Percentiles rank a stretch among this genome's conserved stretches.
phyloP scores from a whole-genome alignment of 2,329 filamentous ascomycete genomes.

The Blumeriella jaapii region DNA sequence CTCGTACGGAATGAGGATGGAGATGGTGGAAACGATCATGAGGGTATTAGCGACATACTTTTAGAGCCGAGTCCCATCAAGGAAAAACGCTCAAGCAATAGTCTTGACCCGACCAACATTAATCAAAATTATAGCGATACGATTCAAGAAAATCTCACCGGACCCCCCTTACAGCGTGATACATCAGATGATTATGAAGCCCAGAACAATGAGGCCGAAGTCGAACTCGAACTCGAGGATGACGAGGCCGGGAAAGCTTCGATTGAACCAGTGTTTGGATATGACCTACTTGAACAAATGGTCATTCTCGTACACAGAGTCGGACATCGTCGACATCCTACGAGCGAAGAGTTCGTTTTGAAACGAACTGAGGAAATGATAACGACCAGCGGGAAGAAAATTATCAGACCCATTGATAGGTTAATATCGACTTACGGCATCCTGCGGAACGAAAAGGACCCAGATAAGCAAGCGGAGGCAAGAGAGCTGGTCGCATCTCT shows the following conservation, averaged over 20 bases:
- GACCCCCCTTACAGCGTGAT: too few relatives aligned
- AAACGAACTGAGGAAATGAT: not conserved
- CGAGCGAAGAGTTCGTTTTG: not conserved
- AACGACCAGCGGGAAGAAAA: not conserved
- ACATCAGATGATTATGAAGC: too few relatives aligned
- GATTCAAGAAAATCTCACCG: too few relatives aligned
- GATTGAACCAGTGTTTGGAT: constrained; percentile 1
- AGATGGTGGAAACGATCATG: too few relatives aligned
- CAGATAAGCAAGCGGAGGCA: not conserved
- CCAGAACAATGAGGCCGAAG: not conserved
- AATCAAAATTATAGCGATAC: too few relatives aligned
- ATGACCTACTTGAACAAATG: constrained; percentile 4
- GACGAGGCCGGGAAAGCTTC: not conserved
- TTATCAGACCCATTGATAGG: not conserved
- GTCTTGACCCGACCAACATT: not conserved
- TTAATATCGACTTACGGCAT: not conserved
- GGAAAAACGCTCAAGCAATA: not conserved
- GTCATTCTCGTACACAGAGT: constrained; percentile 4
- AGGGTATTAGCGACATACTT: constrained; percentile 4
- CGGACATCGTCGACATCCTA: not conserved
- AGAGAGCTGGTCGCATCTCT: not conserved
- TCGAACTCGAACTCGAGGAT: not conserved
- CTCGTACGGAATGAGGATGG: not conserved
- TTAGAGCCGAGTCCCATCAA: constrained; percentile 11
- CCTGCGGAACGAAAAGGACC: not conserved